Evolutionary conservation across 1,284 basidiomycete species (phyloP).

Genomic region (Wallemia ichthyophaga): DNA sequence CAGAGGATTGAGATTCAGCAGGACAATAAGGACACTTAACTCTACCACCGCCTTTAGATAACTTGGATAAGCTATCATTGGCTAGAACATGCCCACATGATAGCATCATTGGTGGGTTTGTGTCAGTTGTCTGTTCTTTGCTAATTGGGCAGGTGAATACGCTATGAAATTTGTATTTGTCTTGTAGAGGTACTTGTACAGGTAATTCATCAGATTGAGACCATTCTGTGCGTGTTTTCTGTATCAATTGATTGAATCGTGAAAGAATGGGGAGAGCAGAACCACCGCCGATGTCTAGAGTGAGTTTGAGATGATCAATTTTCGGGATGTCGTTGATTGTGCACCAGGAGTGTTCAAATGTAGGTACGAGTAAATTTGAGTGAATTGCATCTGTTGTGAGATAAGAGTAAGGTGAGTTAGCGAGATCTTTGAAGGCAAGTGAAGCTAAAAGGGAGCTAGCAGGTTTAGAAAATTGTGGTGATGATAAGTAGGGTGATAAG

Average conservation of each 20-base stretch:
- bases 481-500: slow-evolving; percentile 35
- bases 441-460: slow-evolving; percentile 35
- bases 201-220: slow-evolving; percentile 64
- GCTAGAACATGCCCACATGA: slow-evolving; percentile 77
- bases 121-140: slow-evolving; percentile 76
- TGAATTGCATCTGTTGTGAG: slow-evolving; percentile 36
- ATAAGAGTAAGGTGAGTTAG: slow-evolving; percentile 40
- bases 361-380: slow-evolving; percentile 33
- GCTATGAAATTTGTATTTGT: slow-evolving; percentile 72
- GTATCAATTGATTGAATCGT: slow-evolving; percentile 72
- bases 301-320: slow-evolving; percentile 55
- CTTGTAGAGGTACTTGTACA: slow-evolving; percentile 67
- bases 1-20: slow-evolving; percentile 28
- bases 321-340: slow-evolving; percentile 56
- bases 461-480: slow-evolving; percentile 24
- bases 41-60: slow-evolving; percentile 51
- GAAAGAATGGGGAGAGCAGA: slow-evolving; percentile 65
- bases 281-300: slow-evolving; percentile 65
- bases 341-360: slow-evolving; percentile 71
- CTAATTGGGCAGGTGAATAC: slow-evolving; percentile 93
- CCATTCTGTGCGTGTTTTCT: slow-evolving; percentile 70
- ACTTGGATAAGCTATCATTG: slow-evolving; percentile 53
- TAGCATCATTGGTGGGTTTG: slow-evolving; percentile 95
- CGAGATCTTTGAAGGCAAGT: slow-evolving; percentile 32
- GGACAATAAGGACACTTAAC: slow-evolving; percentile 77